Conservation (phyloP, 306 rosid genomes). For the Arachis hypogaea region DNA sequence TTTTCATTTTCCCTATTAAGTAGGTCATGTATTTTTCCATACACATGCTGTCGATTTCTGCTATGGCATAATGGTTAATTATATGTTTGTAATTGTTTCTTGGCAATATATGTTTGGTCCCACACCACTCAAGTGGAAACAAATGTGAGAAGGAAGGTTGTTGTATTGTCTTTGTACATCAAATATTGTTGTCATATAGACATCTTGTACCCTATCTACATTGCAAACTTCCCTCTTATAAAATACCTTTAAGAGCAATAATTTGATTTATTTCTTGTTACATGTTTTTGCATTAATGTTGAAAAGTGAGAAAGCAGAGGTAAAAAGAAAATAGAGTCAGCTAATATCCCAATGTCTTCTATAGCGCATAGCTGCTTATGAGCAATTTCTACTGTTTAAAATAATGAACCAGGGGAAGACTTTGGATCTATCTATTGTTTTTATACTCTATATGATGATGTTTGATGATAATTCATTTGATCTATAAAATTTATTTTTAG, state of each 20-base stretch:
- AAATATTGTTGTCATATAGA: not conserved
- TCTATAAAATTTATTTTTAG: conserved; percentile 53
- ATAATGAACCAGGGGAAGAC: not conserved
- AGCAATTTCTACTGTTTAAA: conserved; percentile 11
- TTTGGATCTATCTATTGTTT: conserved; percentile 19
- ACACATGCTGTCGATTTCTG: conserved; percentile 17
- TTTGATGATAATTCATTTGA: conserved; percentile 30
- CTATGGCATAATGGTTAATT: conserved; percentile 24
- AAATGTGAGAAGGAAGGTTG: not conserved
- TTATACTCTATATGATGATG: not conserved
- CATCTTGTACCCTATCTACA: not conserved
- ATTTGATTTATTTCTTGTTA: not conserved
- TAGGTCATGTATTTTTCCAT: conserved; percentile 21
- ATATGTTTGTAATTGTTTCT: not conserved
- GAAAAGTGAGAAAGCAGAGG: too few relatives aligned
- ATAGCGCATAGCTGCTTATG: not conserved
- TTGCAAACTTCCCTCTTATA: conserved; percentile 1
- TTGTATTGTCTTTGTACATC: not conserved
- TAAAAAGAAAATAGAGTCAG: too few relatives aligned
- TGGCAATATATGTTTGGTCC: conserved; percentile 2
- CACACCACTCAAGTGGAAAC: not conserved
- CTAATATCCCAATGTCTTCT: too few relatives aligned
- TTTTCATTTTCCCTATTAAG: conserved; percentile 32
- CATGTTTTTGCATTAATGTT: not conserved
- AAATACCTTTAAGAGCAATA: not conserved